Conservation (phyloP, 306 rosid species). For the Prinsepia uniflora region DNA sequence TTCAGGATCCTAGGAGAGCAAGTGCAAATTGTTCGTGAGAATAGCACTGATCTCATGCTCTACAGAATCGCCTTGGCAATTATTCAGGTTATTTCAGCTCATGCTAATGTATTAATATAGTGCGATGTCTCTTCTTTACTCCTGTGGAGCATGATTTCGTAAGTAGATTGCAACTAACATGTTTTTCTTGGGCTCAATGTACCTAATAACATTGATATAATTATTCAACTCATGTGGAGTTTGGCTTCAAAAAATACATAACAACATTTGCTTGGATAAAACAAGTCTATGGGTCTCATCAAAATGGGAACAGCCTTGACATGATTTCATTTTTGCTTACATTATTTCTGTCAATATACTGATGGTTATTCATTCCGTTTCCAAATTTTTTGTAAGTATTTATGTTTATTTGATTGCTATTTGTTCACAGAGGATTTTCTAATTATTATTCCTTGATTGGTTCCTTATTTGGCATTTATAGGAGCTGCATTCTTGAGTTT, state of each 20-base stretch:
- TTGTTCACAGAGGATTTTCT: too few species aligned
- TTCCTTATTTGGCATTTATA: too few species aligned
- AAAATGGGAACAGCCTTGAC: conserved; percentile 1
- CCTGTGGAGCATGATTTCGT: background rate
- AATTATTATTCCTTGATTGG: too few species aligned
- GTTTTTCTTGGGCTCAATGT: background rate
- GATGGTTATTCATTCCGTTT: background rate
- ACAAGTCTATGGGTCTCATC: background rate
- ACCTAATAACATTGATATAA: background rate
- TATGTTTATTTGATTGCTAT: too few species aligned
- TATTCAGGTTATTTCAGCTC: conserved; percentile 62
- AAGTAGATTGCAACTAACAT: too few species aligned
- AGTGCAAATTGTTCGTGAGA: conserved; percentile 94
- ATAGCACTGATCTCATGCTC: conserved; percentile 93
- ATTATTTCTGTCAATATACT: conserved; percentile 4
- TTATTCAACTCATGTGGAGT: too few species aligned
- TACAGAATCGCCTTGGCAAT: conserved; percentile 92
- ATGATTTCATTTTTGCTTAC: background rate
- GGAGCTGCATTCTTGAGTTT: too few species aligned
- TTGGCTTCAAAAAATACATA: too few species aligned
- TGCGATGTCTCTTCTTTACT: background rate
- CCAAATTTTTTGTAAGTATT: too few species aligned
- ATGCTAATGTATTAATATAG: background rate
- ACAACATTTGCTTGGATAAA: background rate
- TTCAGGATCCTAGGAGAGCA: conserved; percentile 99